A percentile compares a stretch with the other conserved stretches of the same genome.
These are phyloP conservation scores for Hemileia vastatrix DNA, from an alignment of 1,284 basidiomycete species.

Conservation along the genomic window DNA sequence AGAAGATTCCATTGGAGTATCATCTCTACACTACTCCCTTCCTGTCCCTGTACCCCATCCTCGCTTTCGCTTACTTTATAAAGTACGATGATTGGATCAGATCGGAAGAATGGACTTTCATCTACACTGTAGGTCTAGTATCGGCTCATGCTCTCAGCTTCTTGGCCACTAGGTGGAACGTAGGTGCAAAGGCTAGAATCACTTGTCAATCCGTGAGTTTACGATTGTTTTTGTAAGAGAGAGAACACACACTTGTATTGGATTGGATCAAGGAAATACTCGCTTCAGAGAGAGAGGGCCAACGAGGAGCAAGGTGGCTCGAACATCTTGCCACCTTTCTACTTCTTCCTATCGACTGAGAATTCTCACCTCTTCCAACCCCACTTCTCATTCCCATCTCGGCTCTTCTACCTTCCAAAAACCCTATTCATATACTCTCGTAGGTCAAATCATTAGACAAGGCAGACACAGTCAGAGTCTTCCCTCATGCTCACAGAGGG, in stretches of 20 bases:
- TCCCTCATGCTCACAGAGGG: slow-evolving; percentile 41
- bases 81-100: slow-evolving; percentile 46
- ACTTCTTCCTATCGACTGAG: no score
- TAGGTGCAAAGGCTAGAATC: slow-evolving; percentile 35
- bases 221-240: no score
- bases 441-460: slow-evolving; percentile 26
- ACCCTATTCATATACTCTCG: no score
- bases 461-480: slow-evolving; percentile 35
- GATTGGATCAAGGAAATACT: no score
- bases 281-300: no score
- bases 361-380: not conserved
- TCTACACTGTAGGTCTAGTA: slow-evolving; percentile 36
- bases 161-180: slow-evolving; percentile 40
- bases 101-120: slow-evolving; percentile 43
- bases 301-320: no score
- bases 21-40: slow-evolving; percentile 80
- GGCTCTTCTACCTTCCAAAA: not conserved
- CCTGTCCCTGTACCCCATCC: slow-evolving; percentile 65
- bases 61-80: slow-evolving; percentile 82
- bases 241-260: no score
- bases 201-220: slow-evolving; percentile 26
- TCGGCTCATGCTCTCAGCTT: slow-evolving; percentile 39
- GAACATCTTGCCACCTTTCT: no score
- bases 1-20: slow-evolving; percentile 63
- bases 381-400: not conserved